Base-by-base conservation (phyloP, 1,284 basidiomycete species). In the Kwoniella shivajii region DNA sequence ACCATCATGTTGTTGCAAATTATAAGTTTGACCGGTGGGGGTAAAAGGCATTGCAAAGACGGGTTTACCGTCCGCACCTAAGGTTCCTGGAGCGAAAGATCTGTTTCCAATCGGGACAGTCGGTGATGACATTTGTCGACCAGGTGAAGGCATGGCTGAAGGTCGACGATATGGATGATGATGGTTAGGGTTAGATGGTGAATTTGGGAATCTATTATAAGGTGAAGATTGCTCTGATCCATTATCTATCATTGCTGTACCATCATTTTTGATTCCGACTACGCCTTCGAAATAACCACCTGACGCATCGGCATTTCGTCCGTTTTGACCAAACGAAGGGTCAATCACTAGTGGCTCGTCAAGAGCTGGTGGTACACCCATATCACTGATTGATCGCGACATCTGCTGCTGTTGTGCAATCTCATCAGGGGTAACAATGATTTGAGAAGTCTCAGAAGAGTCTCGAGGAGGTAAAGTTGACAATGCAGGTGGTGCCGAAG, bases 341-440 rank as follows among this genome's bases (percentile, higher is more conserved):
- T 68, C 66, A 22, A 73, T 54, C 18, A 63, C 66, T 16, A 68
- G 26, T n/a, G 63, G 61, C 4, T 56, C 59, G 18, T 56, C 59
- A 24, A 58, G 48, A 4, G 30, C 45, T 16, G 49, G 52, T 3
- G 30, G 50, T 48, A 33, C 34, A 47, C 37, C 43, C 24, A 50
- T 33, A 33, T 58, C 56, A n/a, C 49, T 48, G 18, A 55, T 44
- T 6, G 52, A 29, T 20, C 54, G 45, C 9, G 54, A 49, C 46
- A 56, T 54, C 33, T 63, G 61, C 49, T 65, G 61, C 44, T 56
- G 55, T 14, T 54, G 44, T 18, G 60, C 59, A 29, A 64, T 46
- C 7, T 76, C 74, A 42, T 69, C 61, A 16, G 74, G 74, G 3
- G 74, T 76, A 13, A 76, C 60, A 52, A 76, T 65, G 54, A 74